Percentiles rank a stretch among this genome's conserved stretches.
phyloP scores from a whole-genome alignment of 306 rosid species.

The Quercus engelmannii region DNA sequence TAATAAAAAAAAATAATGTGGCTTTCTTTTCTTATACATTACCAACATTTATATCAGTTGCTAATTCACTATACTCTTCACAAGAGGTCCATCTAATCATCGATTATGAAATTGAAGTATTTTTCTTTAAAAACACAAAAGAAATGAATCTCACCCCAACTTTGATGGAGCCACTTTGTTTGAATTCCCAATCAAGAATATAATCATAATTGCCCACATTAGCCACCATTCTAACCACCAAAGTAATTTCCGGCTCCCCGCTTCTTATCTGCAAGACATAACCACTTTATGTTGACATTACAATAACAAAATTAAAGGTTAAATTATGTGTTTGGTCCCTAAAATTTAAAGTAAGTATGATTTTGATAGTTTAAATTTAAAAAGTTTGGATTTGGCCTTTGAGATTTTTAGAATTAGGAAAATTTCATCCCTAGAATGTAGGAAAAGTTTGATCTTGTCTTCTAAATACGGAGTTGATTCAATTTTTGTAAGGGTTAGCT shows the following conservation, averaged over 20 bases:
- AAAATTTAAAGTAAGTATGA: too few species aligned
- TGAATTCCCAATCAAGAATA: conserved; percentile 92
- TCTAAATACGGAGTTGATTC: too few species aligned
- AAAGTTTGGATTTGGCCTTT: too few species aligned
- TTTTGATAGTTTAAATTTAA: too few species aligned
- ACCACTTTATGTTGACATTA: background rate
- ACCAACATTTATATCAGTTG: too few species aligned
- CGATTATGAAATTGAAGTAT: background rate
- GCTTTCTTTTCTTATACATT: too few species aligned
- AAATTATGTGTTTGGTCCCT: too few species aligned
- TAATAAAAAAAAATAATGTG: too few species aligned
- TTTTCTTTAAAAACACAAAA: background rate
- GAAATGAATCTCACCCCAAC: conserved; percentile 56
- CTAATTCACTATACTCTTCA: background rate
- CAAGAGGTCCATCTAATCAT: background rate
- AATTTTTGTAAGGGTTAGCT: too few species aligned
- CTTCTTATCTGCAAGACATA: conserved; percentile 55
- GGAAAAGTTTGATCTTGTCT: too few species aligned
- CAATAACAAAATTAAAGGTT: background rate
- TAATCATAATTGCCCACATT: conserved; percentile 89
- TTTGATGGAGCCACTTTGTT: conserved; percentile 64
- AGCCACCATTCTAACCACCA: conserved; percentile 90
- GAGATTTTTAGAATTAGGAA: too few species aligned
- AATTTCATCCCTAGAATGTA: too few species aligned
- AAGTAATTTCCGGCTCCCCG: conserved; percentile 54